Base-by-base conservation (phyloP, 2,329 filamentous ascomycete species). In the Cadophora malorum region DNA sequence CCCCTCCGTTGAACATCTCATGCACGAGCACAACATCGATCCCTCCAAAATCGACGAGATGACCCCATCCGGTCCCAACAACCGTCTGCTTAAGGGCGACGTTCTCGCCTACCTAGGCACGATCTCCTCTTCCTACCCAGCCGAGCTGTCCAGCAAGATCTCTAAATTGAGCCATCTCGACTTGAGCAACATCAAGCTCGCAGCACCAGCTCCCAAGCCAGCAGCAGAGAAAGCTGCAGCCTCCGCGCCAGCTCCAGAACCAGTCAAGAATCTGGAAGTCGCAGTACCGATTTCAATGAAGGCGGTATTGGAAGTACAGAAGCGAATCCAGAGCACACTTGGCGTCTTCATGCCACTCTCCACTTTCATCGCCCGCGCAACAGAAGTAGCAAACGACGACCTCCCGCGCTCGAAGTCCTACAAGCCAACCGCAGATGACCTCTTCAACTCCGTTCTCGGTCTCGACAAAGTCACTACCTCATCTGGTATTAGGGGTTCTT, bases 21-120 rank as follows among this genome's bases (percentile, higher is more conserved):
- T 98, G 70, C 91, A 92, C 80, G 85, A 91, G 79, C 90, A 96
- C 77, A 90, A 90, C 70, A 82, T 99, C 65, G 86, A 91, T 75
- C 87, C 90, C 73, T 89, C 90, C 58, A 92, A 94, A 68, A 85
- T 94, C 63, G 85, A 88, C 80, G 91, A 92, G 79, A 97, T 98
- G 79, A 91, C 89, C 64, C 91, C 94, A 6, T 95, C 92, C 23
- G 96, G 96, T 28, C 96, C 96, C 35, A 90, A 90, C 75, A 94
- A 94, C 67, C 90, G 96, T 69, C 84, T 99, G 65, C 86, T 99
- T 70, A 99, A 99, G 85, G 96, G 96, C 66, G 96, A 99, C 78
- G 91, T 99, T 7, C 88, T 99, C 64, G 94, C 94, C 59, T 96
- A 95, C 79, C 81, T 98, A 19, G 96, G 96, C 70, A 84, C 85